phyloP scores from a whole-genome alignment of 78 protist genomes.

The Mantamonas sphyraenae region DNA sequence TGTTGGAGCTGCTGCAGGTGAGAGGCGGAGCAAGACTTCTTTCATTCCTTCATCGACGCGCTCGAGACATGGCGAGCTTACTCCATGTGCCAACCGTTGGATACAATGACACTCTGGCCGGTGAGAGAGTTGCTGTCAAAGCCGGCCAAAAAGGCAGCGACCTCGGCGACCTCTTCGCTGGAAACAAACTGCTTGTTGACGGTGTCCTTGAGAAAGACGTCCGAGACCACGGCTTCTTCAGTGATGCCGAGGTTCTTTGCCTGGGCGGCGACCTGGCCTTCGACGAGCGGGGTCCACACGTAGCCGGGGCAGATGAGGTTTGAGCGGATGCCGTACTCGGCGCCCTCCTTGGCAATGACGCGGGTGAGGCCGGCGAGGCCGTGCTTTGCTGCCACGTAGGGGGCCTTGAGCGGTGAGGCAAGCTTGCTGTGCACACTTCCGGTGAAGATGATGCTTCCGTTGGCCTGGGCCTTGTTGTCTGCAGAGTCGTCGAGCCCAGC shows the following conservation, averaged over 20 bases:
- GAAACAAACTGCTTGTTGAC: constrained; percentile 59
- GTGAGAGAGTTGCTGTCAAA: constrained; percentile 44
- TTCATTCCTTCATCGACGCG: too few relatives aligned
- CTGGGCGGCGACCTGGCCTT: constrained; percentile 56
- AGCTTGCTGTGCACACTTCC: constrained; percentile 50
- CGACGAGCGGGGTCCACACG: constrained; percentile 50
- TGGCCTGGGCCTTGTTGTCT: constrained; percentile 17
- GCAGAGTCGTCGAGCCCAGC: not conserved
- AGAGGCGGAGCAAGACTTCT: too few relatives aligned
- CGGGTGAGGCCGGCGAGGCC: constrained; percentile 58
- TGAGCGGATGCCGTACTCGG: constrained; percentile 42
- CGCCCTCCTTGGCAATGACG: constrained; percentile 47
- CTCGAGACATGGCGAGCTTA: too few relatives aligned
- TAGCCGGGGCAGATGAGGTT: constrained; percentile 65
- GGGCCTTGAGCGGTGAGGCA: constrained; percentile 50
- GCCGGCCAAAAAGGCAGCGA: constrained; percentile 45
- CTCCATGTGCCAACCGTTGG: constrained; percentile 72
- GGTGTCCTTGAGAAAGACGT: constrained; percentile 47
- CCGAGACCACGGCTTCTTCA: constrained; percentile 47
- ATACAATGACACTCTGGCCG: constrained; percentile 56
- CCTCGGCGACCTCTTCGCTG: constrained; percentile 55
- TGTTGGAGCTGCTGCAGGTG: too few relatives aligned
- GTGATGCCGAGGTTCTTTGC: constrained; percentile 39
- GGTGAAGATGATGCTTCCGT: constrained; percentile 47
- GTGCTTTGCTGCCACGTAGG: constrained; percentile 58